Conservation (phyloP, 164 flowering plant genomes). For the Vitis labrusca region DNA sequence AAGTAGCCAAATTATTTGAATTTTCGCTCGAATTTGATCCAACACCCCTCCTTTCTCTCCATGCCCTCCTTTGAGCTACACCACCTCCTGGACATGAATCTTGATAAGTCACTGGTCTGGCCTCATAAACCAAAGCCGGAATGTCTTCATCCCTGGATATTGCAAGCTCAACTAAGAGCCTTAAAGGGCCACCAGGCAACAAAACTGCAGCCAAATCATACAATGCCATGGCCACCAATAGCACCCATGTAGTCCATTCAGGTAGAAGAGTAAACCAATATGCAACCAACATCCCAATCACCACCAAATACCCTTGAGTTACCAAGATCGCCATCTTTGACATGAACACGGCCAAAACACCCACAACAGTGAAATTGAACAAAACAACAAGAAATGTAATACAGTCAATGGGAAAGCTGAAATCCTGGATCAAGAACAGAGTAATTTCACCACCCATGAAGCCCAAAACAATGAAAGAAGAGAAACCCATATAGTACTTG, state of each 20-base stretch:
- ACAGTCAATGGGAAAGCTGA: conserved; percentile 61
- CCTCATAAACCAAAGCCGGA: conserved; percentile 98
- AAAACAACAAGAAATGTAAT: conserved; percentile 58
- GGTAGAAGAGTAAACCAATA: conserved; percentile 92
- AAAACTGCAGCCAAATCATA: conserved; percentile 98
- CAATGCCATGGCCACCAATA: conserved; percentile 87
- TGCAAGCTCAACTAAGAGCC: conserved; percentile 93
- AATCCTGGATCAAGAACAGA: conserved; percentile 47
- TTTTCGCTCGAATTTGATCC: conserved; percentile 19
- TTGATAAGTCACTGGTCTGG: conserved; percentile 61
- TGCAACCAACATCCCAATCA: conserved; percentile 92
- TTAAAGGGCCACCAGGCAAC: conserved; percentile 94
- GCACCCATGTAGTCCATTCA: conserved; percentile 98
- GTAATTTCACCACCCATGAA: conserved; percentile 85
- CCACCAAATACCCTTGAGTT: conserved; percentile 82
- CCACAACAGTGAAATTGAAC: conserved; percentile 84
- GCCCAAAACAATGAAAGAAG: conserved; percentile 75
- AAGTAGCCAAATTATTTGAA: conserved; percentile 16
- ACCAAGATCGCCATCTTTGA: conserved; percentile 71
- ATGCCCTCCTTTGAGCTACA: conserved; percentile 56
- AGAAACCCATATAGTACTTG: conserved; percentile 85
- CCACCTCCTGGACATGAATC: conserved; percentile 26
- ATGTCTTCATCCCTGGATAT: conserved; percentile 94
- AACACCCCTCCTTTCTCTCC: conserved; percentile 55
- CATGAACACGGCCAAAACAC: conserved; percentile 79